Evolutionary conservation across 805 yeast species (phyloP).

Genomic region (Candida insectorum): DNA sequence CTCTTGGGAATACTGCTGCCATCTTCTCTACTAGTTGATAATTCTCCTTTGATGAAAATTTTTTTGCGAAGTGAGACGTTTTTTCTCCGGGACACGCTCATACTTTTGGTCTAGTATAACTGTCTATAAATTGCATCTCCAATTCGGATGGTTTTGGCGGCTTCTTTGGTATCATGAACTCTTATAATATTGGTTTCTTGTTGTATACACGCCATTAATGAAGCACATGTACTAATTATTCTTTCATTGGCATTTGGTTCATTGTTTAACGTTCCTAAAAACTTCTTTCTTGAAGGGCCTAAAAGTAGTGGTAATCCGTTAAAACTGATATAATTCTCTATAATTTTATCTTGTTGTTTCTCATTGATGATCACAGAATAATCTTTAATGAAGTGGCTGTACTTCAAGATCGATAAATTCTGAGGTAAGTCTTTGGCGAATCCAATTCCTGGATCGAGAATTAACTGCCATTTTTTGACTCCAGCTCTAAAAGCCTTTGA

Average conservation of each 20-base stretch:
- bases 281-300: constrained; percentile 88
- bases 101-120: neutral
- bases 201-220: constrained; percentile 69
- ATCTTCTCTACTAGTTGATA: constrained; percentile 14
- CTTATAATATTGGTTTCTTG: constrained; percentile 78
- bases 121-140: constrained; percentile 70
- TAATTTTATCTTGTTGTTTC: constrained; percentile 10
- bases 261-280: constrained; percentile 72
- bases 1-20: constrained; percentile 58
- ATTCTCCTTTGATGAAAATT: constrained; percentile 7
- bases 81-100: constrained; percentile 1
- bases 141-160: constrained; percentile 41
- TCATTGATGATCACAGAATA: constrained; percentile 35
- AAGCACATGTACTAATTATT: constrained; percentile 71
- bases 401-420: constrained; percentile 62
- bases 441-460: constrained; percentile 94
- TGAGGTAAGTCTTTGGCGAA: constrained; percentile 83
- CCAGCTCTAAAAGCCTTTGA: constrained; percentile 57
- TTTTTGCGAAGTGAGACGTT: constrained; percentile 2
- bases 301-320: constrained; percentile 63
- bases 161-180: constrained; percentile 77
- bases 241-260: constrained; percentile 58
- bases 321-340: constrained; percentile 36
- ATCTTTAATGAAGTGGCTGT: constrained; percentile 45
- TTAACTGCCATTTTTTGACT: constrained; percentile 83